A percentile compares a stretch with the other conserved stretches of the same genome.
Conservation (phyloP, 768 basidiomycete genomes). For the Trametes gibbosa region DNA sequence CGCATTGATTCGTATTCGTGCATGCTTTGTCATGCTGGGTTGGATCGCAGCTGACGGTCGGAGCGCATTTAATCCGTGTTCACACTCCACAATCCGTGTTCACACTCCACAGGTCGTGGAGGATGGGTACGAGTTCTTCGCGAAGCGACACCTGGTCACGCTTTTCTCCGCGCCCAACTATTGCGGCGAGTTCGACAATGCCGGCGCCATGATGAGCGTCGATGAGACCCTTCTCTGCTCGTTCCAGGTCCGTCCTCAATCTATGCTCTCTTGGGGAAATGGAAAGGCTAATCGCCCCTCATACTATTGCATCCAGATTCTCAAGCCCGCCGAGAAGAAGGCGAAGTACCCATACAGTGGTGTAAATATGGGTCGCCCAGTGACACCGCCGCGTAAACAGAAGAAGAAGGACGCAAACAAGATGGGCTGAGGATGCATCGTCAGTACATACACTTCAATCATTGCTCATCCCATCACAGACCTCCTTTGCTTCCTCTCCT, state of each 20-base stretch:
- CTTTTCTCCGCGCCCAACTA: conserved; percentile 96
- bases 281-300: neutral
- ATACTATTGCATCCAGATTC: conserved; percentile 56
- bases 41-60: neutral
- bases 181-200: conserved; percentile 97
- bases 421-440: conserved; percentile 36
- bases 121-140: conserved; percentile 99
- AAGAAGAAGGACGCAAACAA: conserved; percentile 91
- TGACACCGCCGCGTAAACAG: conserved; percentile 95
- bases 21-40: neutral
- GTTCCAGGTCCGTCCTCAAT: conserved; percentile 70
- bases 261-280: conserved; percentile 1
- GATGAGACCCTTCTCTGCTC: conserved; percentile 97
- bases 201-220: conserved; percentile 99
- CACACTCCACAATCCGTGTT: conserved; percentile 29
- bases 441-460: conserved; percentile 27
- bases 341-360: conserved; percentile 88
- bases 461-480: conserved; percentile 16
- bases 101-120: conserved; percentile 75
- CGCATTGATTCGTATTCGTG: conserved; percentile 27
- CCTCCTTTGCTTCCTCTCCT: conserved; percentile 13
- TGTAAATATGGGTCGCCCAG: conserved; percentile 82
- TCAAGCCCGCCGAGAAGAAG: conserved; percentile 99
- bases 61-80: neutral
- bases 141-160: conserved; percentile 95